phyloP scores from a whole-genome alignment of 2,329 filamentous ascomycete genomes.

The Pyrenophora teres region DNA sequence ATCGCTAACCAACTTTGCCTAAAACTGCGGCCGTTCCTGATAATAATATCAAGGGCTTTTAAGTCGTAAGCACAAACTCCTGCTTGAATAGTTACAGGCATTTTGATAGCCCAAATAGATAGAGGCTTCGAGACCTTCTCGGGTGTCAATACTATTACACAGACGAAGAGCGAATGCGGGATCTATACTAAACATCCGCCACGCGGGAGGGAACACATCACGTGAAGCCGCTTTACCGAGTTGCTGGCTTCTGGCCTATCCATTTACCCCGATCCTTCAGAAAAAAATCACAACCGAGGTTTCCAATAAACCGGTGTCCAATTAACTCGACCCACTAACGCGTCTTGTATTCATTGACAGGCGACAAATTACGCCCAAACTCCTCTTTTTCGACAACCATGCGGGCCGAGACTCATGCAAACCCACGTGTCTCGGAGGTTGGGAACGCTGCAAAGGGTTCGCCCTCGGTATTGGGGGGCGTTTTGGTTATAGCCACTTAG shows the following conservation, averaged over 20 bases:
- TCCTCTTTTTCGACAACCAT: background rate
- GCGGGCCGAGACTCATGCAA: constrained; percentile 15
- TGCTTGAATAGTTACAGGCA: too few species aligned
- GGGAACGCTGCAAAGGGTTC: constrained; percentile 2
- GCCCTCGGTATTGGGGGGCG: constrained; percentile 4
- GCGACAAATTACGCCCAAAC: constrained; percentile 4
- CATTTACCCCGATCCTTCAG: constrained; percentile 1
- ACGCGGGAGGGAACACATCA: constrained; percentile 10
- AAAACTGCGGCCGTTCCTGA: too few species aligned
- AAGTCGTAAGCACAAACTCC: too few species aligned
- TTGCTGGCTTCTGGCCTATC: constrained; percentile 10
- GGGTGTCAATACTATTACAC: background rate
- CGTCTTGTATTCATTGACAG: constrained; percentile 9
- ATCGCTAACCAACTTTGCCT: background rate
- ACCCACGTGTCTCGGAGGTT: constrained; percentile 11
- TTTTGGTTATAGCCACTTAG: constrained; percentile 11
- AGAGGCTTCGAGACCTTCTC: too few species aligned
- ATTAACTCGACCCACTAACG: background rate
- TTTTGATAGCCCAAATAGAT: too few species aligned
- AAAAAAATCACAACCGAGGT: constrained; percentile 7
- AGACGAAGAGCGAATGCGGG: background rate
- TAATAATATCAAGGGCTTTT: too few species aligned
- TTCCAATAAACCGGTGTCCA: constrained; percentile 7
- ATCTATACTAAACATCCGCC: background rate
- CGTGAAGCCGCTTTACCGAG: constrained; percentile 7